A percentile compares a stretch with the other conserved stretches of the same genome.
Evolutionary conservation across 2,329 filamentous ascomycete genomes (phyloP).

Genomic region (Monascus ruber): DNA sequence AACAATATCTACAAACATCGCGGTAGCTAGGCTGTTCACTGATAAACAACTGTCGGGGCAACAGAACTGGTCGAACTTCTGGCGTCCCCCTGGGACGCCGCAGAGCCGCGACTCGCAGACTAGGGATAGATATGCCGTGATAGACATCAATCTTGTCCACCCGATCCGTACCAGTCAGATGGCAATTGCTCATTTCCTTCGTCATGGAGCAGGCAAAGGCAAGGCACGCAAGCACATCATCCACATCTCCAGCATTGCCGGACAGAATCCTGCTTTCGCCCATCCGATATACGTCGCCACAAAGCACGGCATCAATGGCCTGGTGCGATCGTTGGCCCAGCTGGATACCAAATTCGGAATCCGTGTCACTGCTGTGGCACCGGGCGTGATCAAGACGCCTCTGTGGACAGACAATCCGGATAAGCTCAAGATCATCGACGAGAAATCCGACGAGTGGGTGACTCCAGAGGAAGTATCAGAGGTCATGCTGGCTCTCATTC

Average conservation of each 20-base stretch:
- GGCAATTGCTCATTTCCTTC: conserved; percentile 39
- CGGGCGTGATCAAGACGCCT: conserved; percentile 50
- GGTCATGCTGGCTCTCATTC: conserved; percentile 46
- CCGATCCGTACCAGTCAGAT: conserved; percentile 42
- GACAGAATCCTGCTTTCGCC: conserved; percentile 26
- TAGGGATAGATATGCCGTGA: conserved; percentile 31
- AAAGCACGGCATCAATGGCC: conserved; percentile 39
- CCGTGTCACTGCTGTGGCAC: conserved; percentile 49
- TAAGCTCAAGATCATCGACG: conserved; percentile 43
- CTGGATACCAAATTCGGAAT: conserved; percentile 42
- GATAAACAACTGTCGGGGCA: background rate
- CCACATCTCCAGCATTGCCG: conserved; percentile 40
- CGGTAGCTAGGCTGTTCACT: too few species aligned
- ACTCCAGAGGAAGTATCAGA: conserved; percentile 50
- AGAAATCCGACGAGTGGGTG: conserved; percentile 43
- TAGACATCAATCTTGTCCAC: conserved; percentile 43
- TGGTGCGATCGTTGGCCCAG: conserved; percentile 39
- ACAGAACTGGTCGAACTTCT: conserved; percentile 40
- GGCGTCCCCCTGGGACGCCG: conserved; percentile 35
- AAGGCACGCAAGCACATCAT: conserved; percentile 32
- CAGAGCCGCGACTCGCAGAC: conserved; percentile 30
- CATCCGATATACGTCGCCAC: conserved; percentile 38
- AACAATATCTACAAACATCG: too few species aligned
- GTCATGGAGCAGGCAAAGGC: conserved; percentile 8
- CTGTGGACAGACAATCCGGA: conserved; percentile 52